Evolutionary conservation across 1,284 basidiomycete species (phyloP).

Genomic region (Naganishia liquefaciens): DNA sequence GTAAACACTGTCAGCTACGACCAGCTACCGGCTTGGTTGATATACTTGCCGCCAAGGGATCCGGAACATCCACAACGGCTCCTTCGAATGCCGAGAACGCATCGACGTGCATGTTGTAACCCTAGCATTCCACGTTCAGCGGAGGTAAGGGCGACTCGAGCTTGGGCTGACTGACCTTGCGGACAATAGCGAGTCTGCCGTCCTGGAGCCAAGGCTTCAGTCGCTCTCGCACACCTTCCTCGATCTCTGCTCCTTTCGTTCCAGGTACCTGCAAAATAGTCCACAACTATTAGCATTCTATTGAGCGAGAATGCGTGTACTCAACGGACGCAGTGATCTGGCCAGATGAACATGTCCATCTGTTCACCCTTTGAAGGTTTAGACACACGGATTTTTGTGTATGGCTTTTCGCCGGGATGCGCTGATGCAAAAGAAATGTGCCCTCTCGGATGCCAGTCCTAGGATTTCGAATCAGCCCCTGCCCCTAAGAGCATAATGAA

Average conservation of each 20-base stretch:
- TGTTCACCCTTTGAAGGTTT: conserved; percentile 41
- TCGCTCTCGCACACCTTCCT: conserved; percentile 35
- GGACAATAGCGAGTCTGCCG: conserved; percentile 39
- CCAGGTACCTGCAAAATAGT: conserved; percentile 37
- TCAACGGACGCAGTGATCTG: conserved; percentile 59
- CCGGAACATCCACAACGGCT: conserved; percentile 28
- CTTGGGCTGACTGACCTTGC: conserved; percentile 43
- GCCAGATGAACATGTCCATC: conserved; percentile 60
- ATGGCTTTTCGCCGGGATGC: conserved; percentile 55
- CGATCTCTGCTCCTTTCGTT: conserved; percentile 45
- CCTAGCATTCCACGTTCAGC: conserved; percentile 40
- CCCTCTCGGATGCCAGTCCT: conserved; percentile 60
- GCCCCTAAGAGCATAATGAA: background rate
- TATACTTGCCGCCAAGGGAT: conserved; percentile 11
- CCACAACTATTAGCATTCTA: conserved; percentile 1
- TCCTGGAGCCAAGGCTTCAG: conserved; percentile 36
- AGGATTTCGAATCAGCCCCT: background rate
- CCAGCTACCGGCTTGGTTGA: background rate
- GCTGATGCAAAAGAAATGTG: conserved; percentile 67
- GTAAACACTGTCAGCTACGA: background rate
- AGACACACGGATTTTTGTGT: conserved; percentile 53
- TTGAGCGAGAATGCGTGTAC: background rate
- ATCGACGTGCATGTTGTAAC: conserved; percentile 56
- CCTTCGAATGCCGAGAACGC: conserved; percentile 60
- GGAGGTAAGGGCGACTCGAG: background rate